These are phyloP conservation scores for Wilhelminamyces savonicus DNA, from an alignment of 805 yeast genomes.

Conservation along the genomic window DNA sequence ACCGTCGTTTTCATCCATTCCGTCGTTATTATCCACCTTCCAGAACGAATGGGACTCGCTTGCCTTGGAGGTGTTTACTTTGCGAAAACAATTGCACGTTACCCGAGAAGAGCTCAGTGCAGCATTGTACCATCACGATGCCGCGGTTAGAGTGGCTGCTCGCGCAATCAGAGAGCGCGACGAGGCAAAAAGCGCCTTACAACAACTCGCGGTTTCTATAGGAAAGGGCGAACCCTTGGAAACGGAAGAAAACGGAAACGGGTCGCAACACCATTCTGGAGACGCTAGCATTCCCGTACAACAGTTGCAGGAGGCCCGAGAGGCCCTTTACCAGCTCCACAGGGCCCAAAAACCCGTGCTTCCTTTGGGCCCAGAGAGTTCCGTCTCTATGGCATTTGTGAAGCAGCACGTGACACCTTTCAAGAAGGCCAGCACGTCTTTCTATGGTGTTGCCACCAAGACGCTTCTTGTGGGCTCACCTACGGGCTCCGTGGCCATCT, in stretches of 20 bases:
- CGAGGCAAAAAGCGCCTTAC: conserved; percentile 61
- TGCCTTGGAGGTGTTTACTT: conserved; percentile 70
- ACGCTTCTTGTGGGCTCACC: conserved; percentile 7
- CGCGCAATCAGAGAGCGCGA: conserved; percentile 70
- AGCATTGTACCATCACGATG: conserved; percentile 81
- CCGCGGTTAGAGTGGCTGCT: conserved; percentile 83
- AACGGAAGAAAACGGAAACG: conserved; percentile 1
- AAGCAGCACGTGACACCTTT: conserved; percentile 6
- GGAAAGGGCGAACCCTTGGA: conserved; percentile 14
- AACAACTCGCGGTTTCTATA: conserved; percentile 43
- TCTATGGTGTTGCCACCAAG: conserved; percentile 3
- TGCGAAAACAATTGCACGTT: conserved; percentile 63
- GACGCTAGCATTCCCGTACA: conserved; percentile 13
- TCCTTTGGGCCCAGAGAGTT: conserved; percentile 10
- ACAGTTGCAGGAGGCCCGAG: conserved; percentile 22
- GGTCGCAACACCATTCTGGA: not conserved
- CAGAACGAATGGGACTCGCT: conserved; percentile 90
- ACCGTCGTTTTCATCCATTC: conserved; percentile 61
- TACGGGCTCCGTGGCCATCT: conserved; percentile 7
- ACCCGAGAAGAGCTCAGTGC: conserved; percentile 69
- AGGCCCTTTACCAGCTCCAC: conserved; percentile 27
- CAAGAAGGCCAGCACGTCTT: conserved; percentile 5
- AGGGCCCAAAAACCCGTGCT: conserved; percentile 24
- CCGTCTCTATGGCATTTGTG: conserved; percentile 5
- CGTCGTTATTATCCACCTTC: conserved; percentile 64